These are phyloP conservation scores for Polyporus arcularius DNA, from an alignment of 768 basidiomycete genomes.

Conservation along the genomic window DNA sequence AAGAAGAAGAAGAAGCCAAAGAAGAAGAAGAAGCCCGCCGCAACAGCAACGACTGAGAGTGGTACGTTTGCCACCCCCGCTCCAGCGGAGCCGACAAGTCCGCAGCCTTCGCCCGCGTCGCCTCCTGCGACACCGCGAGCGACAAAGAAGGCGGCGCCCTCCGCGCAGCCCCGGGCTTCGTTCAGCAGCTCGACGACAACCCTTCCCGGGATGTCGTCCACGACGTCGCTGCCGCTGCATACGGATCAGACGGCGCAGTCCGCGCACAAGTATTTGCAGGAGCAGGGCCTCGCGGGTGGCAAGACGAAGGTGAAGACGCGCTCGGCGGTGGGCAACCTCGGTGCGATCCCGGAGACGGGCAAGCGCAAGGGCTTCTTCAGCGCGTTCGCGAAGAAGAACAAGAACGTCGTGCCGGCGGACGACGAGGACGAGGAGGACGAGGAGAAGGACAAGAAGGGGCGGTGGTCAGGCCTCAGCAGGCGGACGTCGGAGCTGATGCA, in stretches of 20 bases:
- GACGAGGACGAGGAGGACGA: conserved; percentile 42
- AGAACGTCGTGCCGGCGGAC: conserved; percentile 37
- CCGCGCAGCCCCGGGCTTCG: conserved; percentile 5
- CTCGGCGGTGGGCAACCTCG: conserved; percentile 43
- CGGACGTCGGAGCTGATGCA: conserved; percentile 63
- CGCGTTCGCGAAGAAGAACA: conserved; percentile 42
- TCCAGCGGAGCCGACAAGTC: conserved; percentile 15
- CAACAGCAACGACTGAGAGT: conserved; percentile 21
- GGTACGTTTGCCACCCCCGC: conserved; percentile 17
- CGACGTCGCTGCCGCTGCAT: conserved; percentile 42
- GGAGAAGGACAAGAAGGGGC: conserved; percentile 42
- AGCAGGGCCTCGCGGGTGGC: conserved; percentile 43
- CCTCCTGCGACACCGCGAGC: conserved; percentile 27
- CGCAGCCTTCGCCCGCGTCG: not conserved
- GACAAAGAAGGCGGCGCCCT: conserved; percentile 6
- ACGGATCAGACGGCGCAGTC: conserved; percentile 64
- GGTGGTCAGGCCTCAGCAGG: conserved; percentile 59
- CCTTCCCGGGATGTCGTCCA: conserved; percentile 34
- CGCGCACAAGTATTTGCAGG: conserved; percentile 65
- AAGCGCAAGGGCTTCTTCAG: conserved; percentile 53
- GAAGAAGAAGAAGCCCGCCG: conserved; percentile 54
- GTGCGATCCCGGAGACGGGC: conserved; percentile 41
- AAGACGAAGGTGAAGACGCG: conserved; percentile 77
- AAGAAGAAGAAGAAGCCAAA: conserved; percentile 79
- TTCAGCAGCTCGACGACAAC: conserved; percentile 23